A percentile compares a stretch with the other conserved stretches of the same genome.
Conservation (phyloP, 1,284 basidiomycete species). For the Phellinidium pouzarii region DNA sequence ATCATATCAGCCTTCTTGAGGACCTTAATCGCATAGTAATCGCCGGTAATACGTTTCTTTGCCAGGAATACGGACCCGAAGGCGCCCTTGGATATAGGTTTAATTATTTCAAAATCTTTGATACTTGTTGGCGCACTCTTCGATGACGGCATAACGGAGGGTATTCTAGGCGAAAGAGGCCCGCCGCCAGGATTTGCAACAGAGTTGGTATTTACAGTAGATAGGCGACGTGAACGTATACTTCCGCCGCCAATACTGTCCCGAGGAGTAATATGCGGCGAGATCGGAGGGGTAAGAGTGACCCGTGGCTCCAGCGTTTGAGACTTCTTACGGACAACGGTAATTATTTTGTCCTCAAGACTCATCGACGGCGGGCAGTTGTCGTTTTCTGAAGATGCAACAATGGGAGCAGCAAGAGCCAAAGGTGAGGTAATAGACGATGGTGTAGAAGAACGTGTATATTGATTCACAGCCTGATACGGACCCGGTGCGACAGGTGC, state of each 20-base stretch:
- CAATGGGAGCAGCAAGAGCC: slow-evolving; percentile 72
- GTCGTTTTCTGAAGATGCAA: slow-evolving; percentile 58
- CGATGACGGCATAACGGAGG: slow-evolving; percentile 70
- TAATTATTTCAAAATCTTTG: slow-evolving; percentile 99
- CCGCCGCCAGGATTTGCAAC: slow-evolving; percentile 48
- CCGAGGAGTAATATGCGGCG: slow-evolving; percentile 57
- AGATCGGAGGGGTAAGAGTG: slow-evolving; percentile 66
- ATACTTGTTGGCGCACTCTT: slow-evolving; percentile 87
- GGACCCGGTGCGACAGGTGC: slow-evolving; percentile 30
- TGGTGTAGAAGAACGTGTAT: slow-evolving; percentile 76
- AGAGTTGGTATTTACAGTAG: slow-evolving; percentile 55
- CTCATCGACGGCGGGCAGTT: slow-evolving; percentile 33
- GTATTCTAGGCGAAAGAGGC: slow-evolving; percentile 85
- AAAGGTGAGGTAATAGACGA: slow-evolving; percentile 80
- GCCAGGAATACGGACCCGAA: slow-evolving; percentile 98
- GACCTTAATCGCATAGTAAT: slow-evolving; percentile 99
- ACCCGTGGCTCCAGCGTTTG: slow-evolving; percentile 63
- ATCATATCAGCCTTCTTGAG: slow-evolving; percentile 99
- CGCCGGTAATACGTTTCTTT: slow-evolving; percentile 96
- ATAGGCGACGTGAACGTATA: slow-evolving; percentile 60
- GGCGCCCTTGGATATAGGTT: slow-evolving; percentile 98
- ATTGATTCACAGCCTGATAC: slow-evolving; percentile 39
- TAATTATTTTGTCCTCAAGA: slow-evolving; percentile 24
- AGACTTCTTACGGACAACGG: slow-evolving; percentile 53
- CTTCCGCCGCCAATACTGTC: slow-evolving; percentile 42